Conservation (phyloP, 2,329 filamentous ascomycete species). For the Graphiopsis chlorocephala region DNA sequence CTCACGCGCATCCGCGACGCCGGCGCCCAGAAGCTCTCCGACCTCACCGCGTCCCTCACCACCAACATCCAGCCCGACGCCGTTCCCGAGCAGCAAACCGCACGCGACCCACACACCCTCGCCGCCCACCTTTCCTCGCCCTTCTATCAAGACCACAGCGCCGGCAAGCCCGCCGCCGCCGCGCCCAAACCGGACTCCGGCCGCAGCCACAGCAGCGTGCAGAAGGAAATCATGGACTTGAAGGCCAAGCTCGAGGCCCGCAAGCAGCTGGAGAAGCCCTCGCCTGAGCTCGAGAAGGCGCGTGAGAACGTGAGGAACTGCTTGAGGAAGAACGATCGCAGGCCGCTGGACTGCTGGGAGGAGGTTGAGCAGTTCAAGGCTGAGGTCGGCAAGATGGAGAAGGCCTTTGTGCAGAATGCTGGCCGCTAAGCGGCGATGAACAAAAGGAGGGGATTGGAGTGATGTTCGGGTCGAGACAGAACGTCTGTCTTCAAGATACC, state of each 20-base stretch:
- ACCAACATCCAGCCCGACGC: conserved; percentile 26
- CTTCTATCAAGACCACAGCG: conserved; percentile 38
- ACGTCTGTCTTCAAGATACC: conserved; percentile 11
- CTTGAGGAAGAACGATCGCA: conserved; percentile 76
- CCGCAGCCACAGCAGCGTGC: conserved; percentile 52
- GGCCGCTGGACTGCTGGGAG: conserved; percentile 90
- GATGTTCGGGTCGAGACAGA: conserved; percentile 3
- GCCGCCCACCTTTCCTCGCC: conserved; percentile 33
- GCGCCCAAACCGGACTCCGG: conserved; percentile 41
- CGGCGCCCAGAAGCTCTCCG: conserved; percentile 66
- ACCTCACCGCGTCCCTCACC: conserved; percentile 59
- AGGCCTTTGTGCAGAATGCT: conserved; percentile 81
- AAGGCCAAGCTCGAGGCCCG: conserved; percentile 49
- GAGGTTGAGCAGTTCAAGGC: conserved; percentile 89
- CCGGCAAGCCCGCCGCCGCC: conserved; percentile 22
- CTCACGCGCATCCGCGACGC: conserved; percentile 74
- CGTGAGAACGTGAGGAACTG: conserved; percentile 76
- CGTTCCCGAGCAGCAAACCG: conserved; percentile 24
- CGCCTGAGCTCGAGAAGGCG: conserved; percentile 69
- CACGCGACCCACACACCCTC: conserved; percentile 26
- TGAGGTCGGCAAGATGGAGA: conserved; percentile 83
- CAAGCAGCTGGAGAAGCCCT: conserved; percentile 61
- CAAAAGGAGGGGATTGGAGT: neutral
- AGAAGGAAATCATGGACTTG: conserved; percentile 57
- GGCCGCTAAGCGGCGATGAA: conserved; percentile 42